Conservation (phyloP, 139 green algal genomes). For the Tetradesmus lagerheimii region DNA sequence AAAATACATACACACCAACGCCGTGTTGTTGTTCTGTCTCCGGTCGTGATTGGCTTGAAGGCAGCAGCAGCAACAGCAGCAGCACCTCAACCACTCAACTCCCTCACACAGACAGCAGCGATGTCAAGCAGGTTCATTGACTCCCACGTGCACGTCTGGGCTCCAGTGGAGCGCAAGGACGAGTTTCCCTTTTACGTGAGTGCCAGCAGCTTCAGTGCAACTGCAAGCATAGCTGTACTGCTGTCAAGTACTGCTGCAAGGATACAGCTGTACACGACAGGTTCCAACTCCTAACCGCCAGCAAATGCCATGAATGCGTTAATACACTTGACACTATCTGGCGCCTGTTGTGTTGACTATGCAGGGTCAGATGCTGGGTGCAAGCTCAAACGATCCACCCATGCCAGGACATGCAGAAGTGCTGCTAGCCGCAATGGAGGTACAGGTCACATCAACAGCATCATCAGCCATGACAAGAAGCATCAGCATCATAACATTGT, state of each 20-base stretch:
- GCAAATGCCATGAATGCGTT: too few species aligned
- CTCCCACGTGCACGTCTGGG: slow-evolving; percentile 63
- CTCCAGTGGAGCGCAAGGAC: slow-evolving; percentile 42
- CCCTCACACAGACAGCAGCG: background rate
- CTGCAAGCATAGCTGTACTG: background rate
- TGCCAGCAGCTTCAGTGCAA: background rate
- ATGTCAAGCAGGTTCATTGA: slow-evolving; percentile 37
- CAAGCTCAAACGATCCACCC: slow-evolving; percentile 44
- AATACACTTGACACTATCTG: background rate
- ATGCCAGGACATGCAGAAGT: slow-evolving; percentile 57
- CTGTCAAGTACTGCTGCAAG: background rate
- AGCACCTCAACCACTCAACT: background rate
- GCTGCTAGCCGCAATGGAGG: slow-evolving; percentile 57
- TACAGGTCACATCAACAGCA: background rate
- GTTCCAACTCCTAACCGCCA: background rate
- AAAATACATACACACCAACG: background rate
- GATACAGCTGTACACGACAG: background rate
- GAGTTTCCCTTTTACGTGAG: slow-evolving; percentile 55
- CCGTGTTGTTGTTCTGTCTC: background rate
- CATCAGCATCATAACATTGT: too few species aligned
- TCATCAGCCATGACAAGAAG: too few species aligned
- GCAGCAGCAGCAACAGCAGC: background rate
- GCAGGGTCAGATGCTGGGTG: slow-evolving; percentile 35
- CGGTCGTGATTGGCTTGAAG: background rate
- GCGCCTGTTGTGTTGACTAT: too few species aligned